These are phyloP conservation scores for Fraxinus anomala DNA, from an alignment of 257 asterid genomes.

Conservation along the genomic window DNA sequence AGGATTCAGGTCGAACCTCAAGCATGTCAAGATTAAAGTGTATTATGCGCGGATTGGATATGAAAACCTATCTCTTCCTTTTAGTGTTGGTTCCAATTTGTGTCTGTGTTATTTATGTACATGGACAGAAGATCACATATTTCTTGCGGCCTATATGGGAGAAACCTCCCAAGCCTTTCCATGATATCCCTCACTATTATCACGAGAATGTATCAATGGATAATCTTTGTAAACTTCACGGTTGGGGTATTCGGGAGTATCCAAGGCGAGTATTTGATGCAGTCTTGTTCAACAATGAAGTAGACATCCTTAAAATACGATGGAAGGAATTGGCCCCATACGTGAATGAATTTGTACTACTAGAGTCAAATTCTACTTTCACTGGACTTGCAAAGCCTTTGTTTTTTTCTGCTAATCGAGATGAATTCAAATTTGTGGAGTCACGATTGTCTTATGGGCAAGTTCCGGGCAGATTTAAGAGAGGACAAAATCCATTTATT, in stretches of 20 bases:
- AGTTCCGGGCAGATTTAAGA: constrained; percentile 66
- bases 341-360: constrained; percentile 64
- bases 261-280: constrained; percentile 90
- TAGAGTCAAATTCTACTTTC: constrained; percentile 84
- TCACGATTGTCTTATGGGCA: constrained; percentile 74
- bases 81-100: constrained; percentile 59
- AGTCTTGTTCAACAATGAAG: constrained; percentile 77
- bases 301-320: constrained; percentile 67
- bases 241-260: constrained; percentile 74
- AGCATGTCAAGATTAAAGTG: constrained; percentile 69
- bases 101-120: constrained; percentile 52
- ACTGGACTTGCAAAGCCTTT: constrained; percentile 73
- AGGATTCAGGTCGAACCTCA: constrained; percentile 52
- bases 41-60: constrained; percentile 60
- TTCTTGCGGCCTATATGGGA: constrained; percentile 84
- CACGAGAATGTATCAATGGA: constrained; percentile 79
- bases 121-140: constrained; percentile 83
- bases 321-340: constrained; percentile 83
- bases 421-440: constrained; percentile 61
- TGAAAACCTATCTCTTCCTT: constrained; percentile 54
- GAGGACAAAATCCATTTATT: constrained; percentile 74
- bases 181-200: constrained; percentile 77
- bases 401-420: constrained; percentile 51
- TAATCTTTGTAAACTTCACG: constrained; percentile 71
- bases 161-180: constrained; percentile 73